Evolutionary conservation across 495 filamentous ascomycete species (phyloP).

Genomic region (Letharia columbiana): DNA sequence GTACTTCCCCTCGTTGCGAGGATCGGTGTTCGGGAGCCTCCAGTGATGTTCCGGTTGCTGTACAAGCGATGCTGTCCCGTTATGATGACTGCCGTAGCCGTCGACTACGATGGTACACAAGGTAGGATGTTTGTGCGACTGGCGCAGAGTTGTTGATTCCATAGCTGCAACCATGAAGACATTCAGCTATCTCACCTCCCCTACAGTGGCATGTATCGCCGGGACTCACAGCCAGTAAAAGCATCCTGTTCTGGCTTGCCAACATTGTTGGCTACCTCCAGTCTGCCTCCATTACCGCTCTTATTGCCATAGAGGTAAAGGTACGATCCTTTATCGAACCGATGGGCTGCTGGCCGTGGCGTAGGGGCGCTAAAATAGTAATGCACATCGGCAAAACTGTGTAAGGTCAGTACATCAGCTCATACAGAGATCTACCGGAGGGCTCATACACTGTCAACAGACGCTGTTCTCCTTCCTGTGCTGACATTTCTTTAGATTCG

Average conservation of each 20-base stretch:
- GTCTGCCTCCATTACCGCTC: constrained; percentile 53
- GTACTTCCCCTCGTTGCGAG: constrained; percentile 58
- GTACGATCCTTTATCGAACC: constrained; percentile 84
- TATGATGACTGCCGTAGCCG: constrained; percentile 32
- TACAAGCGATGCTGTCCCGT: constrained; percentile 27
- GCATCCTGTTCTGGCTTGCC: constrained; percentile 84
- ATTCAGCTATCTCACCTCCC: constrained; percentile 20
- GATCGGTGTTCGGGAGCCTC: constrained; percentile 67
- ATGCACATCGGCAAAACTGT: constrained; percentile 80
- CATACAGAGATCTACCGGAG: constrained; percentile 18
- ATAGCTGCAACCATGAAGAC: constrained; percentile 15
- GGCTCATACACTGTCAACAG: constrained; percentile 65
- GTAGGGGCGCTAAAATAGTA: constrained; percentile 74
- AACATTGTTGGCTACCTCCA: constrained; percentile 83
- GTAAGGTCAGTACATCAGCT: not conserved
- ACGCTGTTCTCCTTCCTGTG: constrained; percentile 66
- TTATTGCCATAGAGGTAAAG: constrained; percentile 78
- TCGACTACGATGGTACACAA: constrained; percentile 69
- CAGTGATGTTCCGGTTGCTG: constrained; percentile 46
- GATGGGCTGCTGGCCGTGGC: constrained; percentile 64
- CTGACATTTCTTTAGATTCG: constrained; percentile 50
- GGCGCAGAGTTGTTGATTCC: constrained; percentile 21
- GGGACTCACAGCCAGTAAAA: constrained; percentile 65
- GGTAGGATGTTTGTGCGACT: constrained; percentile 67
- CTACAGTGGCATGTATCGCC: not conserved